phyloP scores from a whole-genome alignment of 768 basidiomycete genomes.

The Ramaria sp. region DNA sequence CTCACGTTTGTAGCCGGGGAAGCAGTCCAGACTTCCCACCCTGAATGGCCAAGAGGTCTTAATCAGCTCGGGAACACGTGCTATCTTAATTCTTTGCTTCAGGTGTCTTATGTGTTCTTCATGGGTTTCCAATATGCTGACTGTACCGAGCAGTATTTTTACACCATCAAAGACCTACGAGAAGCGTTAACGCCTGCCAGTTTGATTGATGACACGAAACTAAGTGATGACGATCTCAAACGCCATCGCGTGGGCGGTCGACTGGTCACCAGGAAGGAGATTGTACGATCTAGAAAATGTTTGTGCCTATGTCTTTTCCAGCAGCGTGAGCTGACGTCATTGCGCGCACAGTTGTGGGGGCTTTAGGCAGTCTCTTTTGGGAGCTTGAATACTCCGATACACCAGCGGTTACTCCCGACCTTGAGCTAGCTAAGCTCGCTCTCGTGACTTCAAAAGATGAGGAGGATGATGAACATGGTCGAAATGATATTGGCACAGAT shows the following conservation, averaged over 20 bases:
- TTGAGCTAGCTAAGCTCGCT: constrained; percentile 85
- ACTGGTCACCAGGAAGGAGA: constrained; percentile 69
- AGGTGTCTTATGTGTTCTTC: constrained; percentile 24
- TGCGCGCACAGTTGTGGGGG: constrained; percentile 53
- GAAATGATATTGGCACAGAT: constrained; percentile 59
- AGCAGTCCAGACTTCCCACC: constrained; percentile 35
- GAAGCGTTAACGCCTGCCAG: constrained; percentile 58
- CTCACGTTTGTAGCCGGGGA: constrained; percentile 46
- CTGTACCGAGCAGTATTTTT: constrained; percentile 63
- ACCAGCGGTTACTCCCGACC: constrained; percentile 67
- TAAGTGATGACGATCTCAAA: constrained; percentile 72
- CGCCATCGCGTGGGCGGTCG: constrained; percentile 83
- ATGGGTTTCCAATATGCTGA: not conserved
- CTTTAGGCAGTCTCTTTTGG: constrained; percentile 70
- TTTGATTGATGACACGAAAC: constrained; percentile 49
- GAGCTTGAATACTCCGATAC: constrained; percentile 57
- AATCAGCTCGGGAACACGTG: constrained; percentile 88
- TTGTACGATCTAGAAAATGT: constrained; percentile 82
- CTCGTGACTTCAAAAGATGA: constrained; percentile 86
- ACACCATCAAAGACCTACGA: constrained; percentile 86
- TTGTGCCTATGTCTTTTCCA: constrained; percentile 17
- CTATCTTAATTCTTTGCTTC: constrained; percentile 72
- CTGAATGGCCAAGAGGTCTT: constrained; percentile 73
- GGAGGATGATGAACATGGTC: constrained; percentile 59
- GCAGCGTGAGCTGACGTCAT: constrained; percentile 9